Evolutionary conservation across 257 asterid genomes (phyloP), one percentile per base, ranked within the genome.

Genomic region (Solanum etuberosum): DNA sequence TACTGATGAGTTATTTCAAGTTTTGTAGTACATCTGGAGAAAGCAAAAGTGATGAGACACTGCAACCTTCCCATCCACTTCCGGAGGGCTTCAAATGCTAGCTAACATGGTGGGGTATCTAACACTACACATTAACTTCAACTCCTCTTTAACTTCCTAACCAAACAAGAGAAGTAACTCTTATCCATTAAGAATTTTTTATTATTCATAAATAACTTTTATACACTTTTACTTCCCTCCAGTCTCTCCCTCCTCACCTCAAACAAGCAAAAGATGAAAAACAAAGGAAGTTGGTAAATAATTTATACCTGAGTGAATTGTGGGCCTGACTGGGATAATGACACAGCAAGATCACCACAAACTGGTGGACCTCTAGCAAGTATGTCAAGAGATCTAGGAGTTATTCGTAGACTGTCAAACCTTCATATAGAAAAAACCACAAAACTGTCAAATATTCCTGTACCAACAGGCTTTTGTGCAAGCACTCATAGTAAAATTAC

Each of bases 301-400:
- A 84, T 38, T 74, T 61, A 86, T 70, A 97, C 99, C 98, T 93
- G 99, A 59, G 99, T 96, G 93, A 97, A 97, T 84, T 97, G 99
- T 61, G 98, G 98, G 87, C 99, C 98, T 68, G 99, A 93, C 91
- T 97, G 99, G 81, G 99, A 97, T 51, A 97, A 92, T 46, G 99
- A 94, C 86, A 97, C 99, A 65, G 99, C 99, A 90, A 97, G 99
- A 92, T 96, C 99, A 86, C 99, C 99, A 91, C 98, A 97, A 86
- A 97, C 96, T 72, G 99, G 99, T 82, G 99, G 93, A 77, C 99
- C 99, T 90, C 94, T 92, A 89, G 98, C 94, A 65, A 97, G 99
- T 93, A 97, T 93, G 92, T 97, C 98, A 78, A 97, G 99, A 88
- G 99, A 97, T 90, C 99, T 93, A 74, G 99, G 99, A 92, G 98